Conservation (phyloP, 148 eudicot species). For the Tetragonia tetragonoides region DNA sequence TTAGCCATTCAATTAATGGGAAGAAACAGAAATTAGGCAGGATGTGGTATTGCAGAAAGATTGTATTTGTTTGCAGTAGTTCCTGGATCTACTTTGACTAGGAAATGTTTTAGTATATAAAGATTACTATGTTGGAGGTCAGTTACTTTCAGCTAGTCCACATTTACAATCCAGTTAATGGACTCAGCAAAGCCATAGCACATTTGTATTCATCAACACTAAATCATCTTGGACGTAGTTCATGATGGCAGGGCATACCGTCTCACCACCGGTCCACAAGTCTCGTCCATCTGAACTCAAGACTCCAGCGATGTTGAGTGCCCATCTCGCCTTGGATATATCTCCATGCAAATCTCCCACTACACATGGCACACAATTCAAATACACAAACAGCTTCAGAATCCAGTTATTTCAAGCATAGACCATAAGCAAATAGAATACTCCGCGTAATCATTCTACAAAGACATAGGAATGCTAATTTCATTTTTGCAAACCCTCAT, state of each 20-base stretch:
- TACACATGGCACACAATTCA: constrained; percentile 27
- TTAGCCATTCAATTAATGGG: not conserved
- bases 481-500: not conserved
- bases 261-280: constrained; percentile 79
- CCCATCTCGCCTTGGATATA: constrained; percentile 76
- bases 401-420: not conserved
- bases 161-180: not conserved
- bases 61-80: too few relatives aligned
- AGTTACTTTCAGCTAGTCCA: not conserved
- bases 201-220: not conserved
- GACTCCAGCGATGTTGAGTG: constrained; percentile 91
- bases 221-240: not conserved
- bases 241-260: constrained; percentile 44
- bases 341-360: constrained; percentile 99
- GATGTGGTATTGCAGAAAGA: too few relatives aligned
- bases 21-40: too few relatives aligned
- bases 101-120: too few relatives aligned
- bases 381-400: not conserved
- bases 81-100: too few relatives aligned
- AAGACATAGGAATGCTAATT: not conserved
- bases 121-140: not conserved
- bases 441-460: not conserved
- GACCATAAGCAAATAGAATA: not conserved
- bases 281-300: constrained; percentile 74
- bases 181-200: not conserved